Base-by-base conservation (phyloP, 768 basidiomycete species). In the Polyporus arcularius region DNA sequence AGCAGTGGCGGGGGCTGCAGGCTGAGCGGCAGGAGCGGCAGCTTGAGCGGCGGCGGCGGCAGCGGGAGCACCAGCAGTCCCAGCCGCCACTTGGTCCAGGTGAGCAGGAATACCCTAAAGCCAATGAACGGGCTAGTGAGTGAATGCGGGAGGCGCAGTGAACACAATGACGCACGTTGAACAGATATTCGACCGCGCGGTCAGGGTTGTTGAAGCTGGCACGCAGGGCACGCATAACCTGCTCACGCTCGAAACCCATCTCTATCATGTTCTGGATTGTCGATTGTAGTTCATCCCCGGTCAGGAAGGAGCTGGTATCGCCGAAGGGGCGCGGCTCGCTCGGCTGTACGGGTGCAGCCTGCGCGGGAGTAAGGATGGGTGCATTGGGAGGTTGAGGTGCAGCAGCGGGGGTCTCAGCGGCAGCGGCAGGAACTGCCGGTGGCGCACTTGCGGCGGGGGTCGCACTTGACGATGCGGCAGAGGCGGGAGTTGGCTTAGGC, bases 151-250 rank as follows among this genome's bases (percentile, higher is more conserved):
- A 26, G 21, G 8, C 41, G 53, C 56, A 57, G 51, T 39, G 48
- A 21, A 43, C 43, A 50, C 12, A 10, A 35, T 12, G 43, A 77
- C 89, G 65, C 67, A 96, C 96, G 61, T 71, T 96, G 85, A 98
- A 89, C 57, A 99, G 78, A 74, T 99, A 99, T 73, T 99, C 97
- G n/a, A 94, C 96, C 7, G 97, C 97, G 32, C 97, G 85, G 68
- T 98, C 95, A 8, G 97, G 92, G 75, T 99, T 98, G 75, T 99
- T 99, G 78, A 84, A 99, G 71, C 92, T 95, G 30, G 96, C 97
- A 60, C 94, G 82, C 72, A 99, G 72, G 4, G 96, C 95, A 15
- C 87, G 84, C 68, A 87, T 74, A 43, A 98, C 93, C 68, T 93
- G 85, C 4, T 95, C 94, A 41, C 87, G 82, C 61, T 84, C 82